Conservation (phyloP, 352 stramenopile genomes). For the Globisporangium mamillatum region DNA sequence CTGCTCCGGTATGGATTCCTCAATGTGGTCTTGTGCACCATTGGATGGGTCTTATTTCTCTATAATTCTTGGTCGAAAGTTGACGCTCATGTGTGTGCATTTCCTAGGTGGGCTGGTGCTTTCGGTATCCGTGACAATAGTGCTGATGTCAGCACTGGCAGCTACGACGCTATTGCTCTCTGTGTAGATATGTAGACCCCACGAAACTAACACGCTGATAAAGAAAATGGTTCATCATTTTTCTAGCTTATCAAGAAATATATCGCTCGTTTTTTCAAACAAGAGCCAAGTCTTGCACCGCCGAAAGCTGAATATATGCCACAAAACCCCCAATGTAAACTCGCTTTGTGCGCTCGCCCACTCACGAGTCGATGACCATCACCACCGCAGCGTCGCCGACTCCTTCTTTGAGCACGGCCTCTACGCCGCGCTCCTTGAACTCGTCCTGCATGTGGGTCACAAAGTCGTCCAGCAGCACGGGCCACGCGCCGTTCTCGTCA, state of each 20-base stretch:
- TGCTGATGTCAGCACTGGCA: background rate
- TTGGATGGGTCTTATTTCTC: background rate
- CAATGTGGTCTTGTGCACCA: too few relatives aligned
- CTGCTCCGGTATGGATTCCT: slow-evolving; percentile 38
- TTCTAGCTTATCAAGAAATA: background rate
- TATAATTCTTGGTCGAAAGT: background rate
- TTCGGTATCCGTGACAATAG: background rate
- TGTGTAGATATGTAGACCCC: background rate
- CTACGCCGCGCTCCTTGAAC: slow-evolving; percentile 40
- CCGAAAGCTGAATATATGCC: background rate
- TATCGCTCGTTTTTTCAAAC: background rate
- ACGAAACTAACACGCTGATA: background rate
- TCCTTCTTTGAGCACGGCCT: slow-evolving; percentile 43
- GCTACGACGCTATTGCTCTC: slow-evolving; percentile 1
- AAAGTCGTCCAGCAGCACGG: slow-evolving; percentile 85
- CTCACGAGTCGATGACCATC: slow-evolving; percentile 50
- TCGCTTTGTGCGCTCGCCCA: background rate
- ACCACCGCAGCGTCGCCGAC: slow-evolving; percentile 18
- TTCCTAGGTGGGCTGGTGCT: background rate
- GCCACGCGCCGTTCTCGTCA: slow-evolving; percentile 86
- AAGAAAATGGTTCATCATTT: background rate
- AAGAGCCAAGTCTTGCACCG: background rate
- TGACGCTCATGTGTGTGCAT: background rate
- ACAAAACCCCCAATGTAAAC: background rate
- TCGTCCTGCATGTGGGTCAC: slow-evolving; percentile 60